Conservation (phyloP, 202 grass and related monocot genomes). For the Zizania palustris region DNA sequence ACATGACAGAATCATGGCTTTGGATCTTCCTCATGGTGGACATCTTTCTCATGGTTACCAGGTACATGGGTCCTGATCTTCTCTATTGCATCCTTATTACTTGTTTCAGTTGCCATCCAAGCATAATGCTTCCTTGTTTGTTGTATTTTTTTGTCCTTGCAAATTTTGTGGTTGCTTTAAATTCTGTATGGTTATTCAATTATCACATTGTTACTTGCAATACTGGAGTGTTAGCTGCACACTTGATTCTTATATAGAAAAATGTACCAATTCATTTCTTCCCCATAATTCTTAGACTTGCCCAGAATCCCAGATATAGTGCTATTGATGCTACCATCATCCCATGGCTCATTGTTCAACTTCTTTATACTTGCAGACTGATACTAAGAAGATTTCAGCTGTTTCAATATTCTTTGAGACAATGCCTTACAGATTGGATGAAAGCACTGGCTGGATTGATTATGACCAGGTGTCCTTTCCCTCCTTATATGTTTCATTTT, state of each 20-base stretch:
- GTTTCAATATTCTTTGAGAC: slow-evolving; percentile 99
- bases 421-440: slow-evolving; percentile 97
- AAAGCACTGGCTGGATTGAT: slow-evolving; percentile 98
- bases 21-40: slow-evolving; percentile 99
- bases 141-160: slow-evolving; percentile 17
- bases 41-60: slow-evolving; percentile 99
- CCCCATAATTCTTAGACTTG: slow-evolving; percentile 24
- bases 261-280: slow-evolving; percentile 4
- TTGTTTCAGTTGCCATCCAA: slow-evolving; percentile 24
- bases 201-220: slow-evolving; percentile 11
- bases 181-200: slow-evolving; percentile 25
- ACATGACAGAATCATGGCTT: slow-evolving; percentile 99
- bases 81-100: slow-evolving; percentile 26
- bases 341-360: slow-evolving; percentile 40
- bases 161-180: slow-evolving; percentile 26
- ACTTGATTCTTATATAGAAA: slow-evolving; percentile 27
- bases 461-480: slow-evolving; percentile 77
- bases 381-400: slow-evolving; percentile 99
- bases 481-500: slow-evolving; percentile 24
- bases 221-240: slow-evolving; percentile 18
- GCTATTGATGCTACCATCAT: slow-evolving; percentile 27
- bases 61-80: slow-evolving; percentile 54
- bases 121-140: slow-evolving; percentile 21
- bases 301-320: slow-evolving; percentile 2
- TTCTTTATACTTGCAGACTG: slow-evolving; percentile 72